Evolutionary conservation across 2,329 filamentous ascomycete species (phyloP), one percentile per base, ranked within the genome.

Genomic region (Aspergillus intermedius): DNA sequence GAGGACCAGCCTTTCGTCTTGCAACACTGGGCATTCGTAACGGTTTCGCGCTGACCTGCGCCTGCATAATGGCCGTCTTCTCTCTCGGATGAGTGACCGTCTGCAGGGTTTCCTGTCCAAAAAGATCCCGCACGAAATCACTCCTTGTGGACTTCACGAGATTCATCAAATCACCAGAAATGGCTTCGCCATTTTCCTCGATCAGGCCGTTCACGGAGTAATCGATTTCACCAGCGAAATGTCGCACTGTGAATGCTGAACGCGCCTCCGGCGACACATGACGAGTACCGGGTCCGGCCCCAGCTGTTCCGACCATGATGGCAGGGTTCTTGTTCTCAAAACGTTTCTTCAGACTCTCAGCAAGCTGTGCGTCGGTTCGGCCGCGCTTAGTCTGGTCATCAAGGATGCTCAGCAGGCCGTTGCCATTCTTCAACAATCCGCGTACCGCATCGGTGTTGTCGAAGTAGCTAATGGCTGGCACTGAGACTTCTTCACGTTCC

Each of bases 141-240:
- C 87, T 95, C 71, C 88, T 91, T 50, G 89, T 91, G 4, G 83
- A 83, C 60, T 86, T 88, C 70, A 98, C 86, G 60, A 98, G 79
- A 70, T 95, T 96, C 78, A 98, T 89, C 59, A 98, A 75, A 68
- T 98, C 93, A 22, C 90, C 91, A 3, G 91, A 95, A 54, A 98
- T 93, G 53, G 95, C 83, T 66, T 98, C 93, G 46, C 91, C 89
- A 57, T 98, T 98, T 70, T 95, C 91, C 68, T 98, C 93, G 2
- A 97, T 79, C 19, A 98, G 74, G 4, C 88, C 88, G 59, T 86
- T 85, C 52, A 94, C 80, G 2, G 88, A 84, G 64, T 98, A 98
- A 52, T 98, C 93, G 4, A 98, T 88, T 65, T 97, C 93, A 45
- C 93, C 93, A 35, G 91, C 91, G 68, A 94, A 98, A 69, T 98